Evolutionary conservation across 768 basidiomycete species (phyloP), one percentile per base, ranked within the genome.

Genomic region (Gymnopilus dilepis): DNA sequence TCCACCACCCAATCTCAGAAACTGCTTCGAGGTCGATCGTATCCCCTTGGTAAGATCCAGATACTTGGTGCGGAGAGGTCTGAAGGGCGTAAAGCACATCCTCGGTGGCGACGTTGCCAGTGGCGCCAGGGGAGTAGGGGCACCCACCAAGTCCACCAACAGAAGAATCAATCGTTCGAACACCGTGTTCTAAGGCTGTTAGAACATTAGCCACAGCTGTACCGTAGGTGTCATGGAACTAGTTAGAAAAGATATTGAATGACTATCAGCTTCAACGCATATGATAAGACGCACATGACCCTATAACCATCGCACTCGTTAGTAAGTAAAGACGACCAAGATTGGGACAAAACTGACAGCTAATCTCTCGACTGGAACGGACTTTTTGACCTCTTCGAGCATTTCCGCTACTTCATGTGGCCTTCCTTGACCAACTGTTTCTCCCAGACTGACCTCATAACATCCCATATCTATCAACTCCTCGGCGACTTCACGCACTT

Each of bases 41-140:
- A 4, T 78, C 78, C 2, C 74, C 71, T 61, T 28, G 54, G 22
- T 37, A 54, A 6, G 74, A 71, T 11, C 86, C 87, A 1, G 67
- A 77, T 4, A 86, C 86, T 4, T 78, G 82, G 72, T 86, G 87
- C 47, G 77, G 80, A 9, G 87, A 89, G 53, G 77, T 87, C 66
- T 81, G 84, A 7, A 99, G 82, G 0, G 92, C 90, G 64, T 97
- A 95, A 8, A 97, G 80, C 0, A 97, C 86, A 66, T 97, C 92
- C 67, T 99, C 96, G 0, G 97, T 98, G 0, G 94, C 89, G 17
- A 97, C 92, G 67, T 97, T 97, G 15, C 97, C 96, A 0, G 94
- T 95, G 13, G 96, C 95, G 5, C 95, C 95, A 2, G 96, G 97
- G 1, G 96, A 95, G 75, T 94, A 99, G 2, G 96, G 96, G 69